These are phyloP conservation scores for Trichomonascaceae sp. DNA, from an alignment of 1,139 yeast genomes.

Conservation along the genomic window DNA sequence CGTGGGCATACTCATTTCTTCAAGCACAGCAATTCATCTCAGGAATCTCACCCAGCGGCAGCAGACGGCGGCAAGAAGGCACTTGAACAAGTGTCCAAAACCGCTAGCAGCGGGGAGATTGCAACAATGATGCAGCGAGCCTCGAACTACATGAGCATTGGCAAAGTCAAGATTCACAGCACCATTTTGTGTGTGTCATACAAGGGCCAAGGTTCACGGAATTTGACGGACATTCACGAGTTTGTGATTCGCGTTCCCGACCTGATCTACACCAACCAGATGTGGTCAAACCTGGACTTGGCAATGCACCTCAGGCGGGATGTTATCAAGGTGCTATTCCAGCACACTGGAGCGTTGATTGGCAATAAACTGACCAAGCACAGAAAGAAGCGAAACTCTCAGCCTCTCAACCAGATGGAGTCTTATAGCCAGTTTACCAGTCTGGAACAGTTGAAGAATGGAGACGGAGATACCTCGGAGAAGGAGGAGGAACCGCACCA, in stretches of 20 bases:
- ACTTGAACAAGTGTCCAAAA: not conserved
- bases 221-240: conserved; percentile 59
- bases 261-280: conserved; percentile 48
- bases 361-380: conserved; percentile 57
- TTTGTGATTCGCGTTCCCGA: conserved; percentile 52
- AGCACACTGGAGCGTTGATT: conserved; percentile 67
- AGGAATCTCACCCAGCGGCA: conserved; percentile 2
- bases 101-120: conserved; percentile 27
- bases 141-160: conserved; percentile 50
- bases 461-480: too few species aligned
- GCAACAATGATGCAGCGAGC: conserved; percentile 53
- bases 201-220: conserved; percentile 54
- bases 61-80: not conserved
- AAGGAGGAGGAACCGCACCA: not conserved
- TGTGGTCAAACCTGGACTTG: conserved; percentile 73
- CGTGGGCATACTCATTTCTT: conserved; percentile 3
- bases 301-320: conserved; percentile 46
- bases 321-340: conserved; percentile 50
- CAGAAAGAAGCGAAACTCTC: conserved; percentile 12
- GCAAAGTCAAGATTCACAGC: conserved; percentile 41
- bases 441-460: conserved; percentile 19
- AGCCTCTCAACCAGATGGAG: conserved; percentile 22
- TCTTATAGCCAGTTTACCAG: conserved; percentile 24
- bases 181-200: conserved; percentile 54
- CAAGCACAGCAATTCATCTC: conserved; percentile 6